Evolutionary conservation across 2,329 filamentous ascomycete genomes (phyloP).

Genomic region (Westerdykella sp.): DNA sequence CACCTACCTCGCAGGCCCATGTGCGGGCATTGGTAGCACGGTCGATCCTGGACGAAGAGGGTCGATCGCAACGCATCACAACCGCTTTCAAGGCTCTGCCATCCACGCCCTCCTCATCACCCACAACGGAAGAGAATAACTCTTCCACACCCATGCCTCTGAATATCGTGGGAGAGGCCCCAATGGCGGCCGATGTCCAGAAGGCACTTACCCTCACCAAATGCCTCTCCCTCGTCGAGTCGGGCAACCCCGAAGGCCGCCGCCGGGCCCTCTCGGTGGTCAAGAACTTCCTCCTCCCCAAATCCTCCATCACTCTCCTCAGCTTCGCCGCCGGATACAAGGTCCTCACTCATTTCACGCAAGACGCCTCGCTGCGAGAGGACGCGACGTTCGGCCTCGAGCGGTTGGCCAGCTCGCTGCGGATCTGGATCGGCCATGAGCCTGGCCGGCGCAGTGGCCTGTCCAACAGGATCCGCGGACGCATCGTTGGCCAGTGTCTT

Average conservation of each 20-base stretch:
- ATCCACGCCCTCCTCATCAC: conserved; percentile 27
- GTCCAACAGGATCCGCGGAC: conserved; percentile 31
- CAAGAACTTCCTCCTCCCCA: conserved; percentile 37
- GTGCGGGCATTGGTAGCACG: conserved; percentile 54
- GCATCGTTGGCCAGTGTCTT: conserved; percentile 39
- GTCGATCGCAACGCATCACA: conserved; percentile 47
- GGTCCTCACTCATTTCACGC: conserved; percentile 35
- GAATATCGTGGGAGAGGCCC: conserved; percentile 49
- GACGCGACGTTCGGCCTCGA: conserved; percentile 39
- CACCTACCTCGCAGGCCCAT: conserved; percentile 67
- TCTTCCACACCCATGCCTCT: conserved; percentile 25
- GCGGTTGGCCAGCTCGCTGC: conserved; percentile 38
- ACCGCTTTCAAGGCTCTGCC: conserved; percentile 51
- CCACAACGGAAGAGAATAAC: conserved; percentile 27
- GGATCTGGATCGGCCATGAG: conserved; percentile 44
- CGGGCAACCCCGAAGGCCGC: conserved; percentile 29
- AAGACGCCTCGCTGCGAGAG: conserved; percentile 25
- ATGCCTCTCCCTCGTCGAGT: conserved; percentile 48
- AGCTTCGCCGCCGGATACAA: conserved; percentile 43
- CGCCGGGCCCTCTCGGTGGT: conserved; percentile 36
- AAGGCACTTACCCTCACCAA: conserved; percentile 56
- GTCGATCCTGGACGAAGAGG: conserved; percentile 51
- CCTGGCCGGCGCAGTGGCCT: conserved; percentile 39
- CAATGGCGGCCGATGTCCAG: conserved; percentile 51
- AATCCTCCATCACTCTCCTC: conserved; percentile 39